A percentile compares a stretch with the other conserved stretches of the same genome.
phyloP scores from a whole-genome alignment of 768 basidiomycete genomes.

The Suillus brevipes region DNA sequence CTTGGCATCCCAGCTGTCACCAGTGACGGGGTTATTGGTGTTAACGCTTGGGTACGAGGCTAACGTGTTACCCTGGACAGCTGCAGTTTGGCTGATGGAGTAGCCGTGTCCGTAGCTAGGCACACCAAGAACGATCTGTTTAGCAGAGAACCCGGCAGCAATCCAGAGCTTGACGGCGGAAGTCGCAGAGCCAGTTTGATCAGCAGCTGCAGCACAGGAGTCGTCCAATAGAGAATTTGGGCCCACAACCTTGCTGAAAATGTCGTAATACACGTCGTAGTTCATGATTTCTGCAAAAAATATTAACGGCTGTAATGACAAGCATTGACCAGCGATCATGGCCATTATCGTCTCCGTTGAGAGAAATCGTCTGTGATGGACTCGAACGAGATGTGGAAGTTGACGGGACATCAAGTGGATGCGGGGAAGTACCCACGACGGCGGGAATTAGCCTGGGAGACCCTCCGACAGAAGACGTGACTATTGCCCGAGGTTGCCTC shows the following conservation, averaged over 20 bases:
- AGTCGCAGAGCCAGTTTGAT: conserved; percentile 73
- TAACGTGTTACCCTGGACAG: conserved; percentile 32
- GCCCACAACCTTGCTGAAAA: conserved; percentile 57
- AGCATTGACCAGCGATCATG: conserved; percentile 38
- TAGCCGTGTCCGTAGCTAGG: conserved; percentile 84
- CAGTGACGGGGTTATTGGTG: conserved; percentile 40
- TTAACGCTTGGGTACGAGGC: conserved; percentile 56
- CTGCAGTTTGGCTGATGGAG: conserved; percentile 30
- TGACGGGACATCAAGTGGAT: neutral
- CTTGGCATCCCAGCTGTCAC: conserved; percentile 63
- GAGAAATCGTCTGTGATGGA: neutral
- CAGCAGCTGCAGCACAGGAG: conserved; percentile 58
- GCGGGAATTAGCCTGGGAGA: conserved; percentile 17
- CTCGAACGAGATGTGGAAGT: conserved; percentile 10
- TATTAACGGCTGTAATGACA: conserved; percentile 8
- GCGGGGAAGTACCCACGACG: conserved; percentile 12
- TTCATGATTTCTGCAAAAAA: conserved; percentile 63
- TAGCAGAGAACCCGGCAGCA: conserved; percentile 69
- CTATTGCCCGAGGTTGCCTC: conserved; percentile 15
- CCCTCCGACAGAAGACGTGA: conserved; percentile 15
- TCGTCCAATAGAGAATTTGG: conserved; percentile 85
- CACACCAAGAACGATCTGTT: conserved; percentile 79
- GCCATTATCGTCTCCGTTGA: conserved; percentile 23
- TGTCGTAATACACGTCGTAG: conserved; percentile 60
- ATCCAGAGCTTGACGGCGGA: conserved; percentile 77